phyloP scores from a whole-genome alignment of 2,329 filamentous ascomycete genomes.

The Paramyrothecium sp. region DNA sequence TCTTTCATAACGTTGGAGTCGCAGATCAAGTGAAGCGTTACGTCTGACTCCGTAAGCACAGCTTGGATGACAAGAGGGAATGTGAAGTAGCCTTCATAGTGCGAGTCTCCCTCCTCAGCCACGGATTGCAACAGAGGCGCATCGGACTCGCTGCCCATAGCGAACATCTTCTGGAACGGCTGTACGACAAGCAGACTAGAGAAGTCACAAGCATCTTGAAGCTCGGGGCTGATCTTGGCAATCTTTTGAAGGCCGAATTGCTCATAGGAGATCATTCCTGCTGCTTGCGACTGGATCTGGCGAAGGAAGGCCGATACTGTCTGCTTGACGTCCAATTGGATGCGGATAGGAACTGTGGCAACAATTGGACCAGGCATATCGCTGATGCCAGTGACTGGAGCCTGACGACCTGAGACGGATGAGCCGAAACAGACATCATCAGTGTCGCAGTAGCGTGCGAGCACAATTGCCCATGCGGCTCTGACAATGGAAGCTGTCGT shows the following conservation, averaged over 20 bases:
- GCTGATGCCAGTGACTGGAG: conserved; percentile 20
- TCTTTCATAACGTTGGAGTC: background rate
- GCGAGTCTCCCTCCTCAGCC: background rate
- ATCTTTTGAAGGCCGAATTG: background rate
- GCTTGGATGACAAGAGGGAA: background rate
- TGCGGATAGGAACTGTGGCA: conserved; percentile 22
- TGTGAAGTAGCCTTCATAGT: background rate
- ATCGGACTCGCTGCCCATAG: background rate
- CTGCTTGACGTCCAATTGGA: background rate
- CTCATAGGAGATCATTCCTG: background rate
- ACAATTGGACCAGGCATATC: conserved; percentile 26
- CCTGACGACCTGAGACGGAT: conserved; percentile 24
- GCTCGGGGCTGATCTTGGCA: background rate
- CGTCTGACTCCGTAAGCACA: background rate
- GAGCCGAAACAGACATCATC: conserved; percentile 22
- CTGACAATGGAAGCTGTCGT: conserved; percentile 14
- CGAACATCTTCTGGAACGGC: background rate
- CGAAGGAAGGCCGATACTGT: background rate
- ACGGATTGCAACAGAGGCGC: too few relatives aligned
- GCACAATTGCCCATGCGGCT: conserved; percentile 22
- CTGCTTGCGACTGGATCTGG: background rate
- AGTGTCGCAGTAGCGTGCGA: conserved; percentile 14
- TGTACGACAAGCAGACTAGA: background rate
- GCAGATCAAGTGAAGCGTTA: background rate
- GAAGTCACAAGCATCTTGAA: background rate